Conservation (phyloP, 257 asterid genomes). For the Scutellaria baicalensis region DNA sequence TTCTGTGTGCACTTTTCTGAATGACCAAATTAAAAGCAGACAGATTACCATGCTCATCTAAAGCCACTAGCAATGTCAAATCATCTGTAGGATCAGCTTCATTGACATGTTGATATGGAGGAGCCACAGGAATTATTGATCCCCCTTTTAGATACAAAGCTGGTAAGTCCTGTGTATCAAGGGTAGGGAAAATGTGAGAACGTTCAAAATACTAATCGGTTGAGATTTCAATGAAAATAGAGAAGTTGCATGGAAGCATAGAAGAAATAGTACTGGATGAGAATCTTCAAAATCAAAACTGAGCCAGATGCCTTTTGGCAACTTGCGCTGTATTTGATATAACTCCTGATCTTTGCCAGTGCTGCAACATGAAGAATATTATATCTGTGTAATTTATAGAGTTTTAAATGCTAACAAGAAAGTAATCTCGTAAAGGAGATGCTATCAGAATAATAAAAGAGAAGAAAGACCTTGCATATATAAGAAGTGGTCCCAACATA, state of each 20-base stretch:
- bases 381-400: neutral
- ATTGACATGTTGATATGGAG: constrained; percentile 53
- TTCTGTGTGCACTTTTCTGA: no score
- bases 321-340: constrained; percentile 34
- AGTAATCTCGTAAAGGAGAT: neutral
- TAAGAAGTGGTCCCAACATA: constrained; percentile 75
- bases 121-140: constrained; percentile 73
- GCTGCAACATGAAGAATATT: constrained; percentile 39
- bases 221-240: neutral
- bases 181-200: constrained; percentile 2
- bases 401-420: neutral
- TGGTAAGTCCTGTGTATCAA: constrained; percentile 63
- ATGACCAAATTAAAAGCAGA: neutral
- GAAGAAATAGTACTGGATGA: constrained; percentile 60
- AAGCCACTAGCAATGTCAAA: constrained; percentile 60
- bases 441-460: neutral
- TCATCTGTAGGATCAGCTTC: constrained; percentile 68
- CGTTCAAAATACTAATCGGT: neutral
- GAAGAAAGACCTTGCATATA: constrained; percentile 57
- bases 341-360: constrained; percentile 40
- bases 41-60: constrained; percentile 64
- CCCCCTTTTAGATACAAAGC: constrained; percentile 76
- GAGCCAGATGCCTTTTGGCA: constrained; percentile 75
- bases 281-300: constrained; percentile 83
- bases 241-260: neutral